Percentiles rank a stretch among this genome's conserved stretches.
These are phyloP conservation scores for Wickerhamomyces canadensis DNA, from an alignment of 805 yeast species.

Conservation along the genomic window DNA sequence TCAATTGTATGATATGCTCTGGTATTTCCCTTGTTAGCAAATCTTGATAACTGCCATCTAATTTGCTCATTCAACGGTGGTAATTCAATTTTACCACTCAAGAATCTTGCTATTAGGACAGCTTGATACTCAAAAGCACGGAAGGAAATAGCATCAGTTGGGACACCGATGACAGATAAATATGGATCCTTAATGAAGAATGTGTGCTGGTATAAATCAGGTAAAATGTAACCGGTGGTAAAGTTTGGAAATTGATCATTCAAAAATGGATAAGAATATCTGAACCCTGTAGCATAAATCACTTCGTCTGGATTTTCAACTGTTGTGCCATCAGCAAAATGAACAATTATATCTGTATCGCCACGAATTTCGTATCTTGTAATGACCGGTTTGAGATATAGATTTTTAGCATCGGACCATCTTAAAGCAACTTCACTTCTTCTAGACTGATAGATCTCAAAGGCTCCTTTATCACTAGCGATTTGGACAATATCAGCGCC, in stretches of 20 bases:
- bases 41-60: conserved; percentile 26
- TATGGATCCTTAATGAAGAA: conserved; percentile 28
- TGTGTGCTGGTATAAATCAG: conserved; percentile 28
- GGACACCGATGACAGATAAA: conserved; percentile 30
- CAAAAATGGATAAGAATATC: conserved; percentile 54
- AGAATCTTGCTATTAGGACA: conserved; percentile 27
- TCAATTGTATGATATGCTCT: conserved; percentile 31
- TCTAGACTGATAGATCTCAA: conserved; percentile 25
- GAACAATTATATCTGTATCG: conserved; percentile 24
- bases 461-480: conserved; percentile 4
- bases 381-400: conserved; percentile 33
- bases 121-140: conserved; percentile 38
- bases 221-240: conserved; percentile 23
- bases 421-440: conserved; percentile 14
- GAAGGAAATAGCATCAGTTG: conserved; percentile 34
- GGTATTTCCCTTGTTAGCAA: conserved; percentile 23
- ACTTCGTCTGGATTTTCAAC: conserved; percentile 43
- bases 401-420: conserved; percentile 22
- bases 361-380: conserved; percentile 27
- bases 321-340: conserved; percentile 39
- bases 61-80: conserved; percentile 27
- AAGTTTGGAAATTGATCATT: conserved; percentile 19
- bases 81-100: conserved; percentile 25
- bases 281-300: conserved; percentile 66
- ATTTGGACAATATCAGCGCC: conserved; percentile 53